Evolutionary conservation across 2,329 filamentous ascomycete species (phyloP), one percentile per base, ranked within the genome.

Genomic region (Knoxdaviesia proteae): DNA sequence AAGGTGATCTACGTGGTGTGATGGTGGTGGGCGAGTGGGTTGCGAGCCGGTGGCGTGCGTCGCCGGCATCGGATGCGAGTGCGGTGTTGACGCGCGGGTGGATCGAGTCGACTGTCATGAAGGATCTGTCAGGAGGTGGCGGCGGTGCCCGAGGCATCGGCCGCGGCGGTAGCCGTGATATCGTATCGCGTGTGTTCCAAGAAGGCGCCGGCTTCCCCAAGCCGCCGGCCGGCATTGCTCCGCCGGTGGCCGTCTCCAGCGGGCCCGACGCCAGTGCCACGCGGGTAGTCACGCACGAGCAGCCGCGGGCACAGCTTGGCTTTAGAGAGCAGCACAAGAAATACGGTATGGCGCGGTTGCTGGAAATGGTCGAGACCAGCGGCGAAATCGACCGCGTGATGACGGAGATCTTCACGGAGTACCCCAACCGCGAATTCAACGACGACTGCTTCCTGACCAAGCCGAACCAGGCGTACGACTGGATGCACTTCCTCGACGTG

Each of bases 371-470:
- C 32, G 78, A 87, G 47, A 80, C 81, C 0, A 79, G 77, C 53
- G 83, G 82, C 36, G 84, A 90, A 46, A 72, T 77, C 38, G 81
- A 86, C 54, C 73, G 80, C 46, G 79, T 92, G 52, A 67, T 88
- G 54, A 77, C 75, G 11, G 82, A 96, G 47, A 79, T 92, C 51
- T 94, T 94, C 54, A 68, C 80, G 29, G 72, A 81, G 49, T 98
- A 94, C 56, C 86, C 88, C 0, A 76, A 74, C 37, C 82, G 86
- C 51, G 77, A 86, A 20, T 98, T 81, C 59, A 92, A 94, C 61
- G 90, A 98, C 56, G 90, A 98, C 58, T 80, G 78, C 1, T 80
- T 84, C 50, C 74, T 98, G 33, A 82, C 78, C 34, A 98, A 98
- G 55, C 92, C 92, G 0, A 77, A 80, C 49, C 64, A 71, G 56